Base-by-base conservation (phyloP, 1,284 basidiomycete species). In the Puccinia triticina region DNA sequence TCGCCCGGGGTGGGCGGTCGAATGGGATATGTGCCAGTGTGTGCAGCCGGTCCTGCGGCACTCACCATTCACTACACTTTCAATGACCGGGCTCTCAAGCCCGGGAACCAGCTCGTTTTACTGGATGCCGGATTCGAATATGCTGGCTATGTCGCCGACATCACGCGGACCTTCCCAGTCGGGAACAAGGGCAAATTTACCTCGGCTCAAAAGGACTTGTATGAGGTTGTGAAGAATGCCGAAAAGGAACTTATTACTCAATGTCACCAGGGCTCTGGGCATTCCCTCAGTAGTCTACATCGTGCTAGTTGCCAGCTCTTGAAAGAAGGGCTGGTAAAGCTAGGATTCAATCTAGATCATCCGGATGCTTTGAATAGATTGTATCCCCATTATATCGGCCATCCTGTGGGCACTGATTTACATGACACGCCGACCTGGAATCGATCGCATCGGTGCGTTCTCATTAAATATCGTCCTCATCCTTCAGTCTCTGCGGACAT, bases 1-100 rank as follows among this genome's bases (percentile, higher is more conserved):
- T 95, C 21, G 90, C 93, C 29, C 92, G 94, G 86, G 55, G 0
- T 50, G 69, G 66, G 64, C 23, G 50, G 43, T 23, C 90, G 95
- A 61, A 91, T 91, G 67, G 95, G 95, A 16, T 98, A 98, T 86
- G 95, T 98, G 0, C 96, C 96, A 23, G 95, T 98, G 4, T 93
- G 96, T 48, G 95, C 94, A 7, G 94, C 93, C 1, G 95, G 95
- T 32, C 32, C 57, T n/a, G 82, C 83, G 32, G 91, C 93, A 1
- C 89, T 96, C 0, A 92, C 94, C 50, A 95, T 98, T 83, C 95
- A 98, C 85, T 97, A 97, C 86, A 96, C 94, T 0, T 90, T 92
- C 43, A 97, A 97, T 86, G 92, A 96, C 86, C 93, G 93, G 83
- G 85, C 92, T 43, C 88, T 95, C 10, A 89, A 90, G 59, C 88